Evolutionary conservation across 805 yeast species (phyloP).

Genomic region (Suhomyces sp.): DNA sequence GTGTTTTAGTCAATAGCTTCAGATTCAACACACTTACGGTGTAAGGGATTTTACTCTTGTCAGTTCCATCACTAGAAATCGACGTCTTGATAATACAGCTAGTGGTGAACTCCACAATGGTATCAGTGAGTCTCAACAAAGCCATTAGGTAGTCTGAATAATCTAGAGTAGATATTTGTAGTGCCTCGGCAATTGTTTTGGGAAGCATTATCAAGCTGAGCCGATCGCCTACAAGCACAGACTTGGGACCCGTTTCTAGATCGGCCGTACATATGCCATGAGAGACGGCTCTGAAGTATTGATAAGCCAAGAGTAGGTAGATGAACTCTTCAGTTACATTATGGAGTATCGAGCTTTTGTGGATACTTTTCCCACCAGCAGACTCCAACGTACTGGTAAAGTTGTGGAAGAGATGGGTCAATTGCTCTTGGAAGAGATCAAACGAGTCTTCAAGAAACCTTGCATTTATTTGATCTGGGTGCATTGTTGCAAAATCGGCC

Average conservation of each 20-base stretch:
- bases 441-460: not conserved
- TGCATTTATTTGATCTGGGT: not conserved
- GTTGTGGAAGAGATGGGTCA: not conserved
- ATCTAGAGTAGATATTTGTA: slow-evolving; percentile 12
- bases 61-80: slow-evolving; percentile 5
- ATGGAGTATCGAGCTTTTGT: not conserved
- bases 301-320: slow-evolving; percentile 13
- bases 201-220: slow-evolving; percentile 22
- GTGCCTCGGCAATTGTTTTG: slow-evolving; percentile 9
- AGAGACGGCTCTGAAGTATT: slow-evolving; percentile 9
- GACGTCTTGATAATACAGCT: slow-evolving; percentile 20
- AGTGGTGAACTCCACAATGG: slow-evolving; percentile 24
- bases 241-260: not conserved
- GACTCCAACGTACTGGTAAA: not conserved
- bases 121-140: slow-evolving; percentile 20
- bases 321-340: slow-evolving; percentile 2
- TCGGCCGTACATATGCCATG: not conserved
- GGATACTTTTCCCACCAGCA: not conserved
- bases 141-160: slow-evolving; percentile 21
- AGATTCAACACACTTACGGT: slow-evolving; percentile 19
- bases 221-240: not conserved
- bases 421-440: not conserved
- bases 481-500: not conserved
- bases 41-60: slow-evolving; percentile 10
- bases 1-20: slow-evolving; percentile 20